Evolutionary conservation across 257 asterid species (phyloP).

Genomic region (Scutellaria barbata): DNA sequence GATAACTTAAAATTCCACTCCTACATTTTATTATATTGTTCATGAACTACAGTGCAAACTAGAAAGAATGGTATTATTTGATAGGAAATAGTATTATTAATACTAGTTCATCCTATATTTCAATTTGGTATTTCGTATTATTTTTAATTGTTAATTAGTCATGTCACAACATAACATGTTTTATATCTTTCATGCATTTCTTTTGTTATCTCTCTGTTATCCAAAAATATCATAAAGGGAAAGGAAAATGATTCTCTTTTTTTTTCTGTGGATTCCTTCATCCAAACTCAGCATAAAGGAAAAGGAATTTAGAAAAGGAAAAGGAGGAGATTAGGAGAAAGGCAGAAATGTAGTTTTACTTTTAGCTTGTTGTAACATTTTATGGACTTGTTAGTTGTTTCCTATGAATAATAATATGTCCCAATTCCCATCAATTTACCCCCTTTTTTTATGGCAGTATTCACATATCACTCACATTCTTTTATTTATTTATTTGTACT

Average conservation of each 20-base stretch:
- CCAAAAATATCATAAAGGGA: conserved; percentile 28
- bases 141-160: no score
- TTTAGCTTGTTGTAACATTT: neutral
- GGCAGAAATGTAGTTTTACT: neutral
- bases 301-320: neutral
- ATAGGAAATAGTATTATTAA: no score
- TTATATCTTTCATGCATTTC: neutral
- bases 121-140: no score
- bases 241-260: conserved; percentile 8
- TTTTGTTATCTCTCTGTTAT: neutral
- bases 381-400: no score
- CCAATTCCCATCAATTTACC: no score
- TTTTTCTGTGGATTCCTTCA: conserved; percentile 4
- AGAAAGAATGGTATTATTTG: no score
- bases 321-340: neutral
- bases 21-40: neutral
- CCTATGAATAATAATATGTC: no score
- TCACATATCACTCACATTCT: no score
- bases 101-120: no score
- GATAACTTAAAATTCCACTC: neutral
- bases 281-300: conserved; percentile 24
- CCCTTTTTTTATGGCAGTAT: no score
- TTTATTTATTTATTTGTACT: no score
- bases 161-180: neutral
- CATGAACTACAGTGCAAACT: no score